phyloP scores from a whole-genome alignment of 2,329 filamentous ascomycete species.

The Septoria petroselini region DNA sequence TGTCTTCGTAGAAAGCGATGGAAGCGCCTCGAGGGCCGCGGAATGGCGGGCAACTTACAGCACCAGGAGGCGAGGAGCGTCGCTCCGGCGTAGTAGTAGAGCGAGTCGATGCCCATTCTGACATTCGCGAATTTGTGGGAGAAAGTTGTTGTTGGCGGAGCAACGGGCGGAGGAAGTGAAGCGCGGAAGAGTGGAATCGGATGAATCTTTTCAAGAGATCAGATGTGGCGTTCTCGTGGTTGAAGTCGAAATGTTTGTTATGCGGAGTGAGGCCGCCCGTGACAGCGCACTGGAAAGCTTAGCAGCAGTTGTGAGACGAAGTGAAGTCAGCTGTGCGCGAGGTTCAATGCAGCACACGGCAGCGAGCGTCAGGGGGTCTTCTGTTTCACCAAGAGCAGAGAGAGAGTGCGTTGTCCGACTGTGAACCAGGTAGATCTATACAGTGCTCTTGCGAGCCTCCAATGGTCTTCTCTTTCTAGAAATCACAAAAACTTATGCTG shows the following conservation, averaged over 20 bases:
- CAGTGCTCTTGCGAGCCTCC: constrained; percentile 9
- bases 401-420: too few relatives aligned
- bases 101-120: constrained; percentile 31
- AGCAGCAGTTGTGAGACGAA: constrained; percentile 1
- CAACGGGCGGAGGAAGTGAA: too few relatives aligned
- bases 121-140: constrained; percentile 8
- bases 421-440: background rate
- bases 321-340: background rate
- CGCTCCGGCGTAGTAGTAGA: constrained; percentile 32
- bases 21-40: background rate
- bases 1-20: background rate
- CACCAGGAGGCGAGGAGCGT: constrained; percentile 20
- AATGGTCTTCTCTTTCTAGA: constrained; percentile 6
- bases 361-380: too few relatives aligned
- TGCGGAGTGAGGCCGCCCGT: constrained; percentile 7
- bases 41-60: background rate
- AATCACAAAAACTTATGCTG: constrained; percentile 33
- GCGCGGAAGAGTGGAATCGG: too few relatives aligned
- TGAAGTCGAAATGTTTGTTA: constrained; percentile 5
- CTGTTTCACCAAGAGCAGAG: too few relatives aligned
- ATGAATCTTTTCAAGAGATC: too few relatives aligned
- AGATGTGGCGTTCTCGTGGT: background rate
- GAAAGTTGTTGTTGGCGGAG: background rate
- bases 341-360: background rate
- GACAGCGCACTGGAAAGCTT: background rate